Evolutionary conservation across 1,284 basidiomycete genomes (phyloP), one percentile per base, ranked within the genome.

Genomic region (Cutaneotrichosporon dermatis): DNA sequence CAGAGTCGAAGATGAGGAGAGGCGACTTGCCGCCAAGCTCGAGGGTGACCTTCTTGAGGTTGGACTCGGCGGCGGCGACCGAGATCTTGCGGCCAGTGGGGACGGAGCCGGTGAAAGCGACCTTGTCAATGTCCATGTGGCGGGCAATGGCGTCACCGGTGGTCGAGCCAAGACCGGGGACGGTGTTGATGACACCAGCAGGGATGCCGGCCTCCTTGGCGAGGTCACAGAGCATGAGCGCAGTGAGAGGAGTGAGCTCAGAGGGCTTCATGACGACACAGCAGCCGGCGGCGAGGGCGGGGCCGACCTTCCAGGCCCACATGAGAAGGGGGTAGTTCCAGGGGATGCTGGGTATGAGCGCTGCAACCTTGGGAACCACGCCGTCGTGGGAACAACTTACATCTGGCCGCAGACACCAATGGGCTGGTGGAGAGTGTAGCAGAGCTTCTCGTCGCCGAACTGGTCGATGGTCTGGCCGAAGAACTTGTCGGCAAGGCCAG

Each of bases 281-380:
- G 59, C 73, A 74, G 25, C 74, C 75, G 48, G 86, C 86, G 4
- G 92, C 91, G 55, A 95, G 83, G 3, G 92, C 92, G 33, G 92
- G 92, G 8, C 87, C 91, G 55, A 93, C 83, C 79, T 94, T 94
- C 90, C 92, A 94, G 4, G 87, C 81, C 86, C 89, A 90, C 90
- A 94, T 92, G 68, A 85, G 85, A 73, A 94, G 88, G 12, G 91
- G 92, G 75, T 92, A 94, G 79, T 93, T 93, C 89, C 88, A 91
- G 11, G 89, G 89, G 66, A 92, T 91, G 67, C 89, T 90, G 69
- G 6, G 40, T n/a, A 54, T 59, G 12, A 60, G 54, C 45, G 35
- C 3, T 25, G 25, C 25, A 25, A 25, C 25, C 25, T 25, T 25
- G 25, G 25, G 25, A 25, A 25, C 25, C 25, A 25, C 25, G 6